Percentiles rank a stretch among this genome's conserved stretches.
These are phyloP conservation scores for Isoetes taiwanensis DNA, from an alignment of 75 land plant genomes.

Conservation along the genomic window DNA sequence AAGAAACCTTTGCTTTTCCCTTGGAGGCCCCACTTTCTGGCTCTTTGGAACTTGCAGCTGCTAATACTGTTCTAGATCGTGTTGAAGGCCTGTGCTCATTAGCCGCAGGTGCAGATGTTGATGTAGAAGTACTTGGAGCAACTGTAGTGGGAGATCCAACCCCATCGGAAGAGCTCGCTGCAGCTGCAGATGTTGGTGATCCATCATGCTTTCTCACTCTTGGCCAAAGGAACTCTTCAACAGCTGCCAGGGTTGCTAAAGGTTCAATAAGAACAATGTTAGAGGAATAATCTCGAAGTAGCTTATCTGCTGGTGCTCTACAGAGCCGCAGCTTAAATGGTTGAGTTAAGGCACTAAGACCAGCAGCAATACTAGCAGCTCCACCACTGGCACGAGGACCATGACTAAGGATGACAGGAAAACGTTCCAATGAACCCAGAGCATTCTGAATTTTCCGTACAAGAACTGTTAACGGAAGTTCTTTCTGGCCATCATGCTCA, in stretches of 20 bases:
- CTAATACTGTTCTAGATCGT: conserved; percentile 57
- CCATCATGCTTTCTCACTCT: conserved; percentile 55
- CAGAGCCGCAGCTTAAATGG: conserved; percentile 83
- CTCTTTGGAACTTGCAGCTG: conserved; percentile 33
- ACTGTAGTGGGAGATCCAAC: conserved; percentile 24
- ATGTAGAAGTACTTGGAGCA: conserved; percentile 33
- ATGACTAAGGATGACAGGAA: conserved; percentile 85
- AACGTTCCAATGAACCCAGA: conserved; percentile 82
- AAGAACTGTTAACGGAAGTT: conserved; percentile 47
- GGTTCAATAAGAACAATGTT: conserved; percentile 91
- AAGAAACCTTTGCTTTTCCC: conserved; percentile 68
- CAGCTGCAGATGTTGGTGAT: conserved; percentile 30
- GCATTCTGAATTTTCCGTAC: conserved; percentile 89
- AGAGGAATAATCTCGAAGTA: conserved; percentile 87
- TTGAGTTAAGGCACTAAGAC: conserved; percentile 69
- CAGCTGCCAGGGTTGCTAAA: conserved; percentile 72
- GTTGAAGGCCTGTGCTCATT: conserved; percentile 63
- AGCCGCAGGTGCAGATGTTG: conserved; percentile 37
- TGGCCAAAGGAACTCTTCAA: conserved; percentile 92
- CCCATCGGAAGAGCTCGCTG: conserved; percentile 33
- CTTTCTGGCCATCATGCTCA: conserved; percentile 18
- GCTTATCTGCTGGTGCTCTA: conserved; percentile 72
- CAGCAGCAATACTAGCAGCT: conserved; percentile 63
- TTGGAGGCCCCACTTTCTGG: conserved; percentile 36
- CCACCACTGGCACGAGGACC: conserved; percentile 60